phyloP scores from a whole-genome alignment of 1,284 basidiomycete species.

The Exobasidium rhododendri region DNA sequence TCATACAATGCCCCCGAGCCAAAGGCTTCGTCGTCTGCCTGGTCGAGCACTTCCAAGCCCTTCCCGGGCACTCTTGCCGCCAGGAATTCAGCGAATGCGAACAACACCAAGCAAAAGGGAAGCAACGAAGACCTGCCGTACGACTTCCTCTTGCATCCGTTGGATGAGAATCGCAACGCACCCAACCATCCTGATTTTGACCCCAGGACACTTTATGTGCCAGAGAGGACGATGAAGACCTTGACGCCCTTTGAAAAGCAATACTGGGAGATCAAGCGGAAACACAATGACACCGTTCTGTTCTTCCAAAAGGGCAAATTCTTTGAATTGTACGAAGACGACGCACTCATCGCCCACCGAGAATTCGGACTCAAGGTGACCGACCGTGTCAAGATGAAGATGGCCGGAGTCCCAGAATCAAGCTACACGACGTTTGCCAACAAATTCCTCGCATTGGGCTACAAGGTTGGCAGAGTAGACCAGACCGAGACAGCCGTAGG shows the following conservation, averaged over 20 bases:
- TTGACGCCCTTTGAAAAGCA: conserved; percentile 92
- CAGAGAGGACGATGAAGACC: conserved; percentile 70
- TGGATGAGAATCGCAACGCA: conserved; percentile 77
- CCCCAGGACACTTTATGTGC: conserved; percentile 80
- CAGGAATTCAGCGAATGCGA: neutral
- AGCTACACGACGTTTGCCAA: conserved; percentile 68
- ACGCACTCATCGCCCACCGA: conserved; percentile 54
- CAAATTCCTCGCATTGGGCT: conserved; percentile 64
- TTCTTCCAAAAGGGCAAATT: conserved; percentile 90
- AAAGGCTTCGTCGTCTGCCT: neutral
- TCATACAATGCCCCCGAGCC: neutral
- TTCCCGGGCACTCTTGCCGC: neutral
- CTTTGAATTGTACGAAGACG: conserved; percentile 54
- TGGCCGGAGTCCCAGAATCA: conserved; percentile 91
- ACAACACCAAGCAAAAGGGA: conserved; percentile 58
- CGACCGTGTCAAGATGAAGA: conserved; percentile 89
- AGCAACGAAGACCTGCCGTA: conserved; percentile 87
- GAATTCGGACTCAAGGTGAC: conserved; percentile 63
- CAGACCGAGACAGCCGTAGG: conserved; percentile 87
- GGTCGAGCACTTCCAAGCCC: neutral
- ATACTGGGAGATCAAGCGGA: conserved; percentile 35
- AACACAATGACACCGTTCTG: conserved; percentile 63
- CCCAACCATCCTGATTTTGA: conserved; percentile 88
- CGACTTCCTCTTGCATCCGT: conserved; percentile 71
- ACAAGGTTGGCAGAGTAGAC: conserved; percentile 93